Percentiles rank a stretch among this genome's conserved stretches.
These are phyloP conservation scores for Orychophragmus violaceus DNA, from an alignment of 345 rosid species.

Conservation along the genomic window DNA sequence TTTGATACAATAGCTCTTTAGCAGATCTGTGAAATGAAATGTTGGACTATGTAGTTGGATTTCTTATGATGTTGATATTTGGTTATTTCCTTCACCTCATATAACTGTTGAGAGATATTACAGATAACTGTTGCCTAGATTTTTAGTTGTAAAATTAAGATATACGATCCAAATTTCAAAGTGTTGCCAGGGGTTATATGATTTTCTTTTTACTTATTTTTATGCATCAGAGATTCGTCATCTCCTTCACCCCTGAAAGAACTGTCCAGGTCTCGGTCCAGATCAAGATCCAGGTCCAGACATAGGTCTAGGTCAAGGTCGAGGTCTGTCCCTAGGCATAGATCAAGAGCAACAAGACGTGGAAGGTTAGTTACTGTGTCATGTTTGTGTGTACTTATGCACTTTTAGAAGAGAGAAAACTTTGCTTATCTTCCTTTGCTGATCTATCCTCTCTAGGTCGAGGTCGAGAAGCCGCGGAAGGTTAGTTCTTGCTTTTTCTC, in stretches of 20 bases:
- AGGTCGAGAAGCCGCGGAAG: constrained; percentile 30
- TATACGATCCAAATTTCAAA: too few species aligned
- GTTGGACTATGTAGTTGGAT: not conserved
- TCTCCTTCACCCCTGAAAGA: not conserved
- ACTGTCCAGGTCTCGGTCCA: constrained; percentile 25
- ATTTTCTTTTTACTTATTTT: not conserved
- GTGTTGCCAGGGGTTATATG: not conserved
- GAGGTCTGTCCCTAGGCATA: constrained; percentile 46
- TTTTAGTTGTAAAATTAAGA: not conserved
- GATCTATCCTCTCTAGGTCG: constrained; percentile 32
- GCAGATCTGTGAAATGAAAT: too few species aligned
- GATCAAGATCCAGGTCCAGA: constrained; percentile 49
- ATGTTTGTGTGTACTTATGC: not conserved
- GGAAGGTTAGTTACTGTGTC: not conserved
- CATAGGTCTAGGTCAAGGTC: constrained; percentile 50
- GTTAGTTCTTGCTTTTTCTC: not conserved
- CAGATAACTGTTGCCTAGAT: not conserved
- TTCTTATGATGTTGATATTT: not conserved
- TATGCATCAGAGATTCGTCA: not conserved
- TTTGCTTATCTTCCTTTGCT: not conserved
- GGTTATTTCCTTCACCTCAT: not conserved
- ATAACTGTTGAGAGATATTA: not conserved
- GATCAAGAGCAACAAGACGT: constrained; percentile 40
- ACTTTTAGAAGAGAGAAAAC: not conserved
- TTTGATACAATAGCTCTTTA: not conserved